Evolutionary conservation across 352 stramenopile genomes (phyloP), one percentile per base, ranked within the genome.

Genomic region (Peronospora belbahrii): DNA sequence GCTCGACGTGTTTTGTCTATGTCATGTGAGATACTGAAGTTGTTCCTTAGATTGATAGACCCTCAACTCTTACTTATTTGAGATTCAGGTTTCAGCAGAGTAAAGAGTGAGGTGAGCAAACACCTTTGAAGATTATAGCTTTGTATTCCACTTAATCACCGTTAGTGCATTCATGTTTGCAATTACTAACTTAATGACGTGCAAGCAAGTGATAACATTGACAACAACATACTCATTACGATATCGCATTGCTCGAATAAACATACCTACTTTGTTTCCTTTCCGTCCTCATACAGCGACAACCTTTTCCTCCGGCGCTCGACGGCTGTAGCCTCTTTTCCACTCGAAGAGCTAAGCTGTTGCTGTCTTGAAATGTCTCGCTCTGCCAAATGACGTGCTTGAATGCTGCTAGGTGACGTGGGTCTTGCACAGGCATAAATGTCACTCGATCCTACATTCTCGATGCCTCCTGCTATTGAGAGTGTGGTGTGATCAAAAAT

Each of bases 291-390:
- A 27, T 63, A 51, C 20, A 54, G 13, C 10, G 36, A 24, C 48
- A 49, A 55, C 15, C 40, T 46, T 6, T 51, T 18, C 5, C 36
- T 19, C 30, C 17, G 30, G 31, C 17, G 47, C 14, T 8, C 18
- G 14, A 39, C 38, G 8, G 19, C 18, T 27, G 20, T 14, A 36
- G 39, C 52, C 31, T 64, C 59, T 53, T 67, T 43, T 49, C 38
- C 53, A 48, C 39, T 63, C 23, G 48, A 63, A 53, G 48, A 60
- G 22, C 39, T 56, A n/a, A 43, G 15, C 10, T 58, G 45, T 48
- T 41, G 35, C 18, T 63, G 47, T 37, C 50, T 46, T 42, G 60
- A 47, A 40, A 47, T 44, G 38, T 52, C 45, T 24, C 55, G n/a
- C 43, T 31, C 13, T 15, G 35, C 40, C 30, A 43, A 27, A 5